Base-by-base conservation (phyloP, 2,329 filamentous ascomycete species). In the Cercospora canescens region DNA sequence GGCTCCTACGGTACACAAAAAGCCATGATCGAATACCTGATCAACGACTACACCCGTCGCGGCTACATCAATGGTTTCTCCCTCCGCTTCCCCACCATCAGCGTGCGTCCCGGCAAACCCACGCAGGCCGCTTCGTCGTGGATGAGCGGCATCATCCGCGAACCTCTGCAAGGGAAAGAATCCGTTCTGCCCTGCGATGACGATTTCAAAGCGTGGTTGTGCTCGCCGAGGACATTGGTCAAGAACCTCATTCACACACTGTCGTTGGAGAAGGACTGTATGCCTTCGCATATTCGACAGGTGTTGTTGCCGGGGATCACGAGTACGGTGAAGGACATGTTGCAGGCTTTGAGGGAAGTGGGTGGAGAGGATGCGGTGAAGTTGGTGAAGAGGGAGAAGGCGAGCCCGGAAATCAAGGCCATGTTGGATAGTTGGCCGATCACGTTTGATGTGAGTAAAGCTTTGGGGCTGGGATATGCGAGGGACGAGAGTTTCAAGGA, bases 361-460 rank as follows among this genome's bases (percentile, higher is more conserved):
- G 85, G 83, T 6, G 86, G 86, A 0, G 80, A 83, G 71, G 81
- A 86, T 39, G 83, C 82, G 35, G 74, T 86, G 60, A 76, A 76
- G 56, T 76, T 85, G 60, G 80, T 88, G 8, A 81, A 77, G 71
- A 81, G 79, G 65, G 85, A 87, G 74, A 79, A 84, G 74, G 80
- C 83, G 41, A 83, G 84, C 68, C 77, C 81, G 48, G 79, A 79
- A 39, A 80, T 86, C 30, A 80, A 84, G 67, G 80, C 80, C 32
- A 87, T 88, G 71, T 75, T 88, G 58, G 79, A 85, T 30, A 85
- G 83, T 35, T 88, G 86, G 86, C 84, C 85, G 1, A 82, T 82
- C 1, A 81, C 81, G 37, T 87, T 87, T 70, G 84, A 87, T 74
- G 86, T 67, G 74, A 87, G 78, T 1, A 82, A 84, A 67, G 88